A percentile compares a stretch with the other conserved stretches of the same genome.
Evolutionary conservation across 768 basidiomycete species (phyloP).

Genomic region (Lentinula sp.): DNA sequence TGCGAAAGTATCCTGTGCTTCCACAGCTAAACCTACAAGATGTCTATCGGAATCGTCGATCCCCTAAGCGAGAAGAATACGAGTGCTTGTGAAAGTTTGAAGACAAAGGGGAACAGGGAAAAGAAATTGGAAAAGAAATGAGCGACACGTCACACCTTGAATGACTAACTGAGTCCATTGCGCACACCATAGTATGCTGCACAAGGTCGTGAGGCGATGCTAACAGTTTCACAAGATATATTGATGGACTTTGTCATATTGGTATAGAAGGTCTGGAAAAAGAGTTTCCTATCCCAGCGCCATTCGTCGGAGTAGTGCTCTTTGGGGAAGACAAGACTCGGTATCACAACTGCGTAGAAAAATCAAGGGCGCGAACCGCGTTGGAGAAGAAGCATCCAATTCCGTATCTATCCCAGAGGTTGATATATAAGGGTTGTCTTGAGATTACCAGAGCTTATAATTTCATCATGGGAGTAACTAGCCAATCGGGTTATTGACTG

Average conservation of each 20-base stretch:
- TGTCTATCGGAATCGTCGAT: conserved; percentile 17
- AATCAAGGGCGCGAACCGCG: background rate
- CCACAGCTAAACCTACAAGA: background rate
- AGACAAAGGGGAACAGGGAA: background rate
- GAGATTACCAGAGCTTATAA: background rate
- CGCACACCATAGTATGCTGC: background rate
- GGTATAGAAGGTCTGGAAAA: background rate
- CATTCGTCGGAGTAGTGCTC: background rate
- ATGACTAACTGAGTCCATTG: no score
- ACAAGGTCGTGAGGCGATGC: background rate
- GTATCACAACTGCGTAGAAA: background rate
- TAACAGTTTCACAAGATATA: background rate
- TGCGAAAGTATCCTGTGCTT: background rate
- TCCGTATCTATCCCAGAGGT: background rate
- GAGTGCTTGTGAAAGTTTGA: conserved; percentile 16
- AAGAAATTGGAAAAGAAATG: background rate
- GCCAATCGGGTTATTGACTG: conserved; percentile 24
- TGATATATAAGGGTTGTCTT: background rate
- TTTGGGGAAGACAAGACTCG: no score
- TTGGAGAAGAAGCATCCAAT: background rate
- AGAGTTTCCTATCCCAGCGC: background rate
- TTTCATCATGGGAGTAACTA: background rate
- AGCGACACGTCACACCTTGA: no score
- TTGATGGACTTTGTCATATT: background rate
- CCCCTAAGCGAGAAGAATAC: conserved; percentile 25